Percentiles rank a stretch among this genome's conserved stretches.
Conservation (phyloP, 139 green algal genomes). For the Auxenochlorella protothecoides region DNA sequence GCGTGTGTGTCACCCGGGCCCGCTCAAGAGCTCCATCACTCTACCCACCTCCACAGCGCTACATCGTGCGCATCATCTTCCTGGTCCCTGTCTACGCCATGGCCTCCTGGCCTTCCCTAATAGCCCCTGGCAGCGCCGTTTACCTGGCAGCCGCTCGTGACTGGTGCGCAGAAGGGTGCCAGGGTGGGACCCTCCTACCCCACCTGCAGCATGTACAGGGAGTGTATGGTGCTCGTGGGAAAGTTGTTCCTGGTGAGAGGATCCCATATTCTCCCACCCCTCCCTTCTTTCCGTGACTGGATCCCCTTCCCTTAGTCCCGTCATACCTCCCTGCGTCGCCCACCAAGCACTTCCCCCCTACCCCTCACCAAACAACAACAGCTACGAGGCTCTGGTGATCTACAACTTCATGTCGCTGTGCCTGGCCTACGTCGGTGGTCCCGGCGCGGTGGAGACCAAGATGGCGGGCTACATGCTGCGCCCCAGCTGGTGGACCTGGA, state of each 20-base stretch:
- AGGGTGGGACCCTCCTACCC: not conserved
- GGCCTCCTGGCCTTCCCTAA: conserved; percentile 68
- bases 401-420: conserved; percentile 96
- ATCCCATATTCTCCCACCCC: not conserved
- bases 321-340: not conserved
- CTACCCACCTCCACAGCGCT: conserved; percentile 51
- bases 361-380: conserved; percentile 12
- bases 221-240: not conserved
- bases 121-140: conserved; percentile 54
- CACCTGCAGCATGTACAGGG: not conserved
- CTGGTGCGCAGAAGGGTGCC: conserved; percentile 40
- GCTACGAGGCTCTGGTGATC: conserved; percentile 94
- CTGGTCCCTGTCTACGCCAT: conserved; percentile 90
- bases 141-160: conserved; percentile 86
- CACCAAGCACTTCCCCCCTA: no score
- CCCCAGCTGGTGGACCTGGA: conserved; percentile 66
- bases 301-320: not conserved
- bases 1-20: not conserved
- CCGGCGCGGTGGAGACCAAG: conserved; percentile 79
- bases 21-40: not conserved
- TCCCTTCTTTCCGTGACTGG: not conserved
- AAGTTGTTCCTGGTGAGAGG: no score
- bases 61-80: conserved; percentile 97
- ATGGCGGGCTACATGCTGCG: conserved; percentile 71
- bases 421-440: conserved; percentile 89